Base-by-base conservation (phyloP, 1,284 basidiomycete genomes). In the Exsudoporus floridanus region DNA sequence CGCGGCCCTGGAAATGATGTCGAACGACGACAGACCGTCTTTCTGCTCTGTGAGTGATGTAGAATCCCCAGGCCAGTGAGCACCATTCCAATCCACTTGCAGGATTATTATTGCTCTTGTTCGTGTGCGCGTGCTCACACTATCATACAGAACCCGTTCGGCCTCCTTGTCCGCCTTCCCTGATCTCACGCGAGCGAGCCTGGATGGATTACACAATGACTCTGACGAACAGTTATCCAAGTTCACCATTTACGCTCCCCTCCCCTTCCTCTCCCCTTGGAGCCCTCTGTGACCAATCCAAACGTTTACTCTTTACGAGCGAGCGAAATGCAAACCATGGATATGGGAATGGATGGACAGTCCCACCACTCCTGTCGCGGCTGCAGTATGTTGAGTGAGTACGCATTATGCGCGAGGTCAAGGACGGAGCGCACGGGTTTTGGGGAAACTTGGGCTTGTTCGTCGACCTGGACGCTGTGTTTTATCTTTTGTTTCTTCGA, bases 151-250 rank as follows among this genome's bases (percentile, higher is more conserved):
- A 10, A 28, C 28, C 28, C 28, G 49, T 5, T 58, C 50, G 10
- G 46, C 50, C 3, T 51, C 51, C 5, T 31, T 31, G 8, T 49
- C 59, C 4, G 18, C 49, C 3, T 58, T 59, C 2, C 39, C 59
- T 7, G 19, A 38, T 3, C 27, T 50, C 21, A 48, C 51, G 4
- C 56, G 51, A 19, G 37, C 39, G 5, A 38, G 45, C 36, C 45
- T 51, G 6, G 33, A 25, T 3, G 47, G 44, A 4, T 23, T 46
- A 2, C 28, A 37, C 7, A 5, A 59, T 50, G 13, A 28, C 28
- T 2, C 56, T 59, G 5, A 39, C 33, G 10, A 46, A 23, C 38
- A 56, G 35, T 33, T 35, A 51, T 18, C 33, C 46, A 5, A 31
- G 19, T 7, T 56, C 53, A 4, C 53, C 57, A 4, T 23, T 30